Percentiles rank a stretch among this genome's conserved stretches.
Conservation (phyloP, 140 eudicot genomes). For the Oenanthe javanica region DNA sequence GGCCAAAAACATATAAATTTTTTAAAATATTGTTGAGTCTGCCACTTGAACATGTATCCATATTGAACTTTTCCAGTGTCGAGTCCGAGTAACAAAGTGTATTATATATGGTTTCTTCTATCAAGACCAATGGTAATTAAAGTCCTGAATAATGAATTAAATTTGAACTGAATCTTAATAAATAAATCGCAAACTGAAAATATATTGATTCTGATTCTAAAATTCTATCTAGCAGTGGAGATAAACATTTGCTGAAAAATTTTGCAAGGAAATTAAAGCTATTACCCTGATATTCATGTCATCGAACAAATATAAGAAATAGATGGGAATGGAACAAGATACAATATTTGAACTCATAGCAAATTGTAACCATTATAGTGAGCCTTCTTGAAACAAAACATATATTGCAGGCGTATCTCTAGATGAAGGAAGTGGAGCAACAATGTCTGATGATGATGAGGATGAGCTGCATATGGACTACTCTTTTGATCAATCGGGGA, state of each 20-base stretch:
- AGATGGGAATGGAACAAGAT: neutral
- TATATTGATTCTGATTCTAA: neutral
- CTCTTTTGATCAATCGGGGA: constrained; percentile 26
- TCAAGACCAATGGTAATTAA: neutral
- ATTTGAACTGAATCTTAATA: neutral
- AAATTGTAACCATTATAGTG: neutral
- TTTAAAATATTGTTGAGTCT: too few relatives aligned
- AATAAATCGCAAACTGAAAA: neutral
- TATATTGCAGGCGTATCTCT: constrained; percentile 53
- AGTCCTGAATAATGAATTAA: too few relatives aligned
- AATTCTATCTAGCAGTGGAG: neutral
- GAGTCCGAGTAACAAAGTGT: too few relatives aligned
- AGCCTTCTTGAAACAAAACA: neutral
- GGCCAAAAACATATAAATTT: too few relatives aligned
- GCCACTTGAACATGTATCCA: too few relatives aligned
- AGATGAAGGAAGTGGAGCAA: constrained; percentile 86
- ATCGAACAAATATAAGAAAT: too few relatives aligned
- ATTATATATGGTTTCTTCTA: neutral
- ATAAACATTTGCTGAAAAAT: neutral
- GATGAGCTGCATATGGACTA: constrained; percentile 78
- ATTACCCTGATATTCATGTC: too few relatives aligned
- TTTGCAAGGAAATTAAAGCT: neutral
- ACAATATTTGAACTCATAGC: neutral
- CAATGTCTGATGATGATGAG: constrained; percentile 96
- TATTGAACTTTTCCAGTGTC: too few relatives aligned